Evolutionary conservation across 352 stramenopile species (phyloP).

Genomic region (Phytophthora nicotianae): DNA sequence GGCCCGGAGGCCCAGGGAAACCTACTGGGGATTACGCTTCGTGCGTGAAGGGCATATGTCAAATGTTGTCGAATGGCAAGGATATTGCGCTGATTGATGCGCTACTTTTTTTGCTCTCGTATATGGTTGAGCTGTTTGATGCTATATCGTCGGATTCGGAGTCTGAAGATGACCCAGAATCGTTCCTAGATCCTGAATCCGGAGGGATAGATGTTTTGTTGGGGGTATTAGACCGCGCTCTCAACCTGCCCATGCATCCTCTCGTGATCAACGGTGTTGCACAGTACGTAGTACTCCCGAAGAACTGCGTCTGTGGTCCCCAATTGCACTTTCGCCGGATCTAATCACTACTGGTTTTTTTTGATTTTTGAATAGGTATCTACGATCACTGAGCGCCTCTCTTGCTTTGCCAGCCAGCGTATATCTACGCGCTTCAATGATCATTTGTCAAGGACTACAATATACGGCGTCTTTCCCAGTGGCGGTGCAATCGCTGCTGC

Average conservation of each 20-base stretch:
- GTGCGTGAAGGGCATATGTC: slow-evolving; percentile 66
- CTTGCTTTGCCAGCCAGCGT: slow-evolving; percentile 54
- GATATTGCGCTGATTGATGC: slow-evolving; percentile 71
- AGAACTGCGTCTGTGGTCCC: too few species aligned
- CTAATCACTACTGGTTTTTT: too few species aligned
- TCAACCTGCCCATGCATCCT: slow-evolving; percentile 58
- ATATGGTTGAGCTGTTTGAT: slow-evolving; percentile 84
- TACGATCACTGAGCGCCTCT: slow-evolving; percentile 59
- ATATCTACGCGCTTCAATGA: slow-evolving; percentile 49
- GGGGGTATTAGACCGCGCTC: slow-evolving; percentile 48
- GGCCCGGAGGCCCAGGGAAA: slow-evolving; percentile 51
- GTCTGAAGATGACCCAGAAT: slow-evolving; percentile 46
- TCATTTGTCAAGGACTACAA: slow-evolving; percentile 56
- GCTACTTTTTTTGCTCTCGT: slow-evolving; percentile 75
- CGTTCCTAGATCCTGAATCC: slow-evolving; percentile 29
- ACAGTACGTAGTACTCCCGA: slow-evolving; percentile 49
- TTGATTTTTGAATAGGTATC: slow-evolving; percentile 51
- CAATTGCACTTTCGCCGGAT: too few species aligned
- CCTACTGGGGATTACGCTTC: slow-evolving; percentile 46
- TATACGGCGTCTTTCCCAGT: slow-evolving; percentile 49
- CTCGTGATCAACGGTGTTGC: slow-evolving; percentile 62
- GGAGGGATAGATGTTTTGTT: slow-evolving; percentile 65
- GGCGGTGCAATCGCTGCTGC: slow-evolving; percentile 54
- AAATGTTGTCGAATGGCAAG: slow-evolving; percentile 50
- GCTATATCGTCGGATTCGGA: slow-evolving; percentile 77